Conservation (phyloP, 257 asterid genomes). For the Solanum stenotomum region DNA sequence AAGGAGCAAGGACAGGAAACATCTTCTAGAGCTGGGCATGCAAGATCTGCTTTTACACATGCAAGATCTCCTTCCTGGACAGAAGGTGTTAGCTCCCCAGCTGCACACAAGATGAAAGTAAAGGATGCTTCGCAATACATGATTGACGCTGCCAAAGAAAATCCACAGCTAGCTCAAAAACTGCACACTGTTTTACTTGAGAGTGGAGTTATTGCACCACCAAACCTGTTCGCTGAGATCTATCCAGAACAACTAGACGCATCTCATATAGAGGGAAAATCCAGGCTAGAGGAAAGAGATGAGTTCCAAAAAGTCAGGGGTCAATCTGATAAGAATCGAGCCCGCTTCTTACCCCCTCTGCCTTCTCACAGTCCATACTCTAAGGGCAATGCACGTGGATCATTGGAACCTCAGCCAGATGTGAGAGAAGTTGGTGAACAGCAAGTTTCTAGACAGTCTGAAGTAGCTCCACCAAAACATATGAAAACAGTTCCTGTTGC, state of each 20-base stretch:
- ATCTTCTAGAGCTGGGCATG: constrained; percentile 36
- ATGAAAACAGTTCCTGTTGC: constrained; percentile 60
- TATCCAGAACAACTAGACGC: constrained; percentile 41
- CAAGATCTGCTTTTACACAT: constrained; percentile 34
- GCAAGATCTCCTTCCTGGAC: constrained; percentile 99
- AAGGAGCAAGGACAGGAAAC: constrained; percentile 29
- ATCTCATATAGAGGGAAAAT: constrained; percentile 26
- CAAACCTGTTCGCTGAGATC: constrained; percentile 70
- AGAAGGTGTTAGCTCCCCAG: constrained; percentile 93
- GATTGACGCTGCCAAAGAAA: constrained; percentile 96
- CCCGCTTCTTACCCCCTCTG: constrained; percentile 64
- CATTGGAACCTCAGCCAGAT: constrained; percentile 27
- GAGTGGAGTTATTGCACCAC: constrained; percentile 97
- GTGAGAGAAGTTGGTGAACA: constrained; percentile 24
- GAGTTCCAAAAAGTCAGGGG: constrained; percentile 22
- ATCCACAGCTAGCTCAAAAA: constrained; percentile 88
- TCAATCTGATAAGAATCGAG: constrained; percentile 24
- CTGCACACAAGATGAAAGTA: constrained; percentile 71
- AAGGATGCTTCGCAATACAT: constrained; percentile 90
- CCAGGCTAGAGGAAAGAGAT: constrained; percentile 19
- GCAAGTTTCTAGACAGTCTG: constrained; percentile 28
- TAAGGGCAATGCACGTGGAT: constrained; percentile 29
- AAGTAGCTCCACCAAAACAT: constrained; percentile 28
- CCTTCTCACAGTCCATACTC: constrained; percentile 42
- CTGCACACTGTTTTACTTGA: constrained; percentile 87